Conservation (phyloP, 768 basidiomycete genomes). For the Boletus reticulatus region DNA sequence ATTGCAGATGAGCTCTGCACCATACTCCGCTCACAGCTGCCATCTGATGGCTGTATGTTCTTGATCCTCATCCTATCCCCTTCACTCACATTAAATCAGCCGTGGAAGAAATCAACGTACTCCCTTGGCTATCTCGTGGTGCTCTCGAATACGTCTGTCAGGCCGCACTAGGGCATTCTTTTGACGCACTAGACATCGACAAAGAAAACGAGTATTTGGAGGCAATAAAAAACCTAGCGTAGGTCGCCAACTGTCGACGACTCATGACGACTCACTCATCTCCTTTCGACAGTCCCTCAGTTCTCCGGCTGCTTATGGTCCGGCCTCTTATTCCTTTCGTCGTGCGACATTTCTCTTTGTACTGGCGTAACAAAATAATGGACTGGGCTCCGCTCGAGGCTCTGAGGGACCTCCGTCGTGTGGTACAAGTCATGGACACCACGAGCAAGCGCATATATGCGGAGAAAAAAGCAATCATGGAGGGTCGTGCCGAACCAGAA, state of each 20-base stretch:
- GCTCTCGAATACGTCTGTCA: conserved; percentile 38
- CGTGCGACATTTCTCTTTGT: conserved; percentile 27
- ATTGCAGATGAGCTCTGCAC: conserved; percentile 30
- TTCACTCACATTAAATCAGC: conserved; percentile 13
- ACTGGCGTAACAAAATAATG: conserved; percentile 33
- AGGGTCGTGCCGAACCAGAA: conserved; percentile 7
- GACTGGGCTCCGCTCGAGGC: conserved; percentile 32
- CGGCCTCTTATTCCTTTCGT: conserved; percentile 33
- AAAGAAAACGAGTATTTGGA: conserved; percentile 28
- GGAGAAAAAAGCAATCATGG: conserved; percentile 28
- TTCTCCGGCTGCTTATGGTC: conserved; percentile 26
- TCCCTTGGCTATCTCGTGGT: conserved; percentile 32
- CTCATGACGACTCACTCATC: not conserved
- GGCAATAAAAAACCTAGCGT: conserved; percentile 33
- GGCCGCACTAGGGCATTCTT: conserved; percentile 33
- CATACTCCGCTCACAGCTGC: conserved; percentile 19
- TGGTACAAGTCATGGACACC: conserved; percentile 31
- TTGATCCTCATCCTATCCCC: not conserved
- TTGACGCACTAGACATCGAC: conserved; percentile 27
- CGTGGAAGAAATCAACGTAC: conserved; percentile 31
- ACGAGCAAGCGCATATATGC: conserved; percentile 27
- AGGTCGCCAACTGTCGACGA: not conserved
- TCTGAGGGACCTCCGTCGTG: conserved; percentile 25
- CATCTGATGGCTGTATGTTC: conserved; percentile 22
- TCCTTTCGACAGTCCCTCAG: conserved; percentile 20